These are phyloP conservation scores for Salmacisia buchloeana DNA, from an alignment of 1,284 basidiomycete genomes.

Conservation along the genomic window DNA sequence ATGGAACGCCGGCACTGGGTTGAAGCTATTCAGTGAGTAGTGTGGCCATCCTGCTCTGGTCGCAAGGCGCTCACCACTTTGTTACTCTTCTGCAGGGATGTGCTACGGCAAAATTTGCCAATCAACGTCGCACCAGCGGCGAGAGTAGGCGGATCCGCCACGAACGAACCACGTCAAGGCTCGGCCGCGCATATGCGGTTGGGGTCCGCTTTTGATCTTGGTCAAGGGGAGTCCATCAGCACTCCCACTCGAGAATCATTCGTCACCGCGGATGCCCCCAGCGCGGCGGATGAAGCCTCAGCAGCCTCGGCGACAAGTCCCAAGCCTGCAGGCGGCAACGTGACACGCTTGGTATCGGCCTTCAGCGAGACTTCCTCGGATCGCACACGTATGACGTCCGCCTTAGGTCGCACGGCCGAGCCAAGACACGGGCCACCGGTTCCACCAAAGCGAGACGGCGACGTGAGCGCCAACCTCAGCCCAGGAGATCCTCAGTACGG, in stretches of 20 bases:
- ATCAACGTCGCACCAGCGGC: conserved; percentile 12
- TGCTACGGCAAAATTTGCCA: conserved; percentile 6
- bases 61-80: neutral
- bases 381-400: neutral
- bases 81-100: conserved; percentile 7
- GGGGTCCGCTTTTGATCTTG: too few relatives aligned
- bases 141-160: too few relatives aligned
- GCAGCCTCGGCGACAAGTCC: neutral
- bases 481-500: conserved; percentile 6
- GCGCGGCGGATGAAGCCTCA: neutral
- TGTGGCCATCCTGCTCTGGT: conserved; percentile 11
- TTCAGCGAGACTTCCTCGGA: conserved; percentile 6
- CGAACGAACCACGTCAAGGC: too few relatives aligned
- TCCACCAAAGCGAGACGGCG: conserved; percentile 6
- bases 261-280: neutral
- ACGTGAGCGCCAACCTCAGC: neutral
- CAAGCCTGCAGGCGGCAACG: neutral
- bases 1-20: conserved; percentile 40
- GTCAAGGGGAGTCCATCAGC: too few relatives aligned
- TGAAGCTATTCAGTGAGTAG: conserved; percentile 17
- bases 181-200: too few relatives aligned
- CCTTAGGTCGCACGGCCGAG: neutral
- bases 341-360: conserved; percentile 1
- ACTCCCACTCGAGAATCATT: neutral
- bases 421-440: neutral